Percentiles rank a stretch among this genome's conserved stretches.
These are phyloP conservation scores for Mucor irregularis DNA, from an alignment of 371 early-diverging fungal species.

Conservation along the genomic window DNA sequence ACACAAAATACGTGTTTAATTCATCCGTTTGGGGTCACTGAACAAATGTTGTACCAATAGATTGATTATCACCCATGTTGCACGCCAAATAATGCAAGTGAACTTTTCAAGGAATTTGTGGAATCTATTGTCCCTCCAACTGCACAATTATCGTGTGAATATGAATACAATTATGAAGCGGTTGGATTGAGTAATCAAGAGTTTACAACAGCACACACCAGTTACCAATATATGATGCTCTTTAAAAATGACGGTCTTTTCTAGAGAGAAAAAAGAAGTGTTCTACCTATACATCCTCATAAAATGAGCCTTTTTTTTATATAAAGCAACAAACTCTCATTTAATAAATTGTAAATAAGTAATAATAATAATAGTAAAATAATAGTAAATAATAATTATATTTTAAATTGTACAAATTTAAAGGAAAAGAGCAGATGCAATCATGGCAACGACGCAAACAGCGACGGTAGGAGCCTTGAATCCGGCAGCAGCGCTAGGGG, in stretches of 20 bases:
- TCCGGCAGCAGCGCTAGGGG: not conserved
- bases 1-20: not conserved
- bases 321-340: not conserved
- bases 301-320: not conserved
- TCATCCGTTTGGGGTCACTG: too few relatives aligned
- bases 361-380: not conserved
- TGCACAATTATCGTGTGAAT: conserved; percentile 50
- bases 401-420: conserved; percentile 3
- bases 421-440: conserved; percentile 17
- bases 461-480: conserved; percentile 14
- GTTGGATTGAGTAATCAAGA: conserved; percentile 50
- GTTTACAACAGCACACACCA: conserved; percentile 54
- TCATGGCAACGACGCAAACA: conserved; percentile 4
- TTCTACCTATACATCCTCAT: conserved; percentile 1
- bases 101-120: conserved; percentile 45
- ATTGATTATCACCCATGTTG: conserved; percentile 51
- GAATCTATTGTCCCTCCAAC: conserved; percentile 46
- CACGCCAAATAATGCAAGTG: conserved; percentile 39
- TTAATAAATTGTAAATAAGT: not conserved
- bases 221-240: conserved; percentile 54
- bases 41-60: conserved; percentile 23
- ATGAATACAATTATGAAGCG: conserved; percentile 46
- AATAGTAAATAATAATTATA: not conserved
- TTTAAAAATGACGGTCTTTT: conserved; percentile 49
- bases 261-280: conserved; percentile 19